Conservation (phyloP, 768 basidiomycete species). For the Leccinellum albellum region DNA sequence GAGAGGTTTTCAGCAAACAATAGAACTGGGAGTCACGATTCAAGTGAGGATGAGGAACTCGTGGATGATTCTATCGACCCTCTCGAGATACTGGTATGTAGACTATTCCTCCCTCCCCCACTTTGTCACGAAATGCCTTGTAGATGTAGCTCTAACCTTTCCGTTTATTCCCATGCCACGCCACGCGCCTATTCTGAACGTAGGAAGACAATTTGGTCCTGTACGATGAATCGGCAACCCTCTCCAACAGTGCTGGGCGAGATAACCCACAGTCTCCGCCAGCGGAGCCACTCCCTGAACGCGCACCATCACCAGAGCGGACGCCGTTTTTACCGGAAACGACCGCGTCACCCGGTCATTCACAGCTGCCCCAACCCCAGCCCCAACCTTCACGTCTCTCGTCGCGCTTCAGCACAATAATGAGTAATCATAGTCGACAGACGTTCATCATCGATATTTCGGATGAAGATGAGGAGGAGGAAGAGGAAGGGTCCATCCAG, state of each 20-base stretch:
- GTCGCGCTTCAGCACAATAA: slow-evolving; percentile 27
- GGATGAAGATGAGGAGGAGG: slow-evolving; percentile 29
- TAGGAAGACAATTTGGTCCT: slow-evolving; percentile 15
- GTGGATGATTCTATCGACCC: slow-evolving; percentile 9
- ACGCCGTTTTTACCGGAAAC: slow-evolving; percentile 10
- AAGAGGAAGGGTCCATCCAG: slow-evolving; percentile 7
- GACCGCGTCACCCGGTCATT: not conserved
- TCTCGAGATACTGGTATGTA: slow-evolving; percentile 26
- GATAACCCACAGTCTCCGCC: slow-evolving; percentile 1
- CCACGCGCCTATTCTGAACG: slow-evolving; percentile 1
- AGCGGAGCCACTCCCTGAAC: slow-evolving; percentile 1
- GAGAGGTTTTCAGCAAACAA: slow-evolving; percentile 17
- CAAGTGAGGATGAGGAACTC: slow-evolving; percentile 30
- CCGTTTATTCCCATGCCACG: slow-evolving; percentile 15
- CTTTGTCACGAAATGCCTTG: slow-evolving; percentile 23
- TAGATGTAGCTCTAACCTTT: slow-evolving; percentile 32
- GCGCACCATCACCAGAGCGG: not conserved
- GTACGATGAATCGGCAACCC: slow-evolving; percentile 1
- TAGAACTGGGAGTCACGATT: slow-evolving; percentile 26
- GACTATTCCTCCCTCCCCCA: slow-evolving; percentile 14
- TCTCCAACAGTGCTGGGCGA: not conserved
- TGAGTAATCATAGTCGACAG: slow-evolving; percentile 21
- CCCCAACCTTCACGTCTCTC: slow-evolving; percentile 5
- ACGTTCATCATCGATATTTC: slow-evolving; percentile 32
- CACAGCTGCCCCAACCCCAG: slow-evolving; percentile 3